A percentile compares a stretch with the other conserved stretches of the same genome.
phyloP scores from a whole-genome alignment of 108 stramenopile genomes.

The Stephanodiscus triporus region DNA sequence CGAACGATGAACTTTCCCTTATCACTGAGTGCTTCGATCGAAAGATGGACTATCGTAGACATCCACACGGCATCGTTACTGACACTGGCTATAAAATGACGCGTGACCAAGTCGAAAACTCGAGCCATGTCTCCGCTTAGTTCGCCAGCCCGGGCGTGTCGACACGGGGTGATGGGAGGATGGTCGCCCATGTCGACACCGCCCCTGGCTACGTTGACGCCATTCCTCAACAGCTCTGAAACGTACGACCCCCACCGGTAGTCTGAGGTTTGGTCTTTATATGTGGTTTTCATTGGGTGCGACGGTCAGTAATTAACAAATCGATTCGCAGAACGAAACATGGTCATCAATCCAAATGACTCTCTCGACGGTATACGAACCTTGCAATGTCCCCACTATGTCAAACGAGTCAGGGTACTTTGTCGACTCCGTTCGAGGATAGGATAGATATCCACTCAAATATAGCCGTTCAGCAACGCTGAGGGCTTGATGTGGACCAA shows the following conservation, averaged over 20 bases:
- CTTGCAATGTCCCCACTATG: conserved; percentile 72
- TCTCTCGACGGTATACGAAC: too few species aligned
- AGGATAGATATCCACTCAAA: conserved; percentile 85
- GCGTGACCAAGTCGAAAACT: conserved; percentile 84
- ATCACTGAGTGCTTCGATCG: conserved; percentile 69
- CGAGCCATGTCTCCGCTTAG: conserved; percentile 82
- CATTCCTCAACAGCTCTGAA: conserved; percentile 55
- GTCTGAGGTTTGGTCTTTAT: conserved; percentile 60
- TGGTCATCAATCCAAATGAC: too few species aligned
- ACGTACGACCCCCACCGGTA: conserved; percentile 81
- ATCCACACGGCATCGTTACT: conserved; percentile 87
- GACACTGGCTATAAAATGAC: conserved; percentile 91
- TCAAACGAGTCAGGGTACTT: conserved; percentile 87
- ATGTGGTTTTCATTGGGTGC: too few species aligned
- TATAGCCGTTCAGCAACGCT: conserved; percentile 80
- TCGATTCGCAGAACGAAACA: too few species aligned
- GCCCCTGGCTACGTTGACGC: conserved; percentile 60
- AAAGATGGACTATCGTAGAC: conserved; percentile 72
- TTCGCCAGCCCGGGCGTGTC: conserved; percentile 61
- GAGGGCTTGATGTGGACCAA: conserved; percentile 84
- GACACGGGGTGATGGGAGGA: conserved; percentile 86
- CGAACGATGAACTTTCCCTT: conserved; percentile 75
- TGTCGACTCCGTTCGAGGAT: conserved; percentile 84
- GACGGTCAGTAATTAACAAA: too few species aligned
- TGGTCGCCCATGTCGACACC: conserved; percentile 91